A percentile compares a stretch with the other conserved stretches of the same genome.
These are phyloP conservation scores for Lagenaria siceraria DNA, from an alignment of 306 rosid genomes.

Conservation along the genomic window DNA sequence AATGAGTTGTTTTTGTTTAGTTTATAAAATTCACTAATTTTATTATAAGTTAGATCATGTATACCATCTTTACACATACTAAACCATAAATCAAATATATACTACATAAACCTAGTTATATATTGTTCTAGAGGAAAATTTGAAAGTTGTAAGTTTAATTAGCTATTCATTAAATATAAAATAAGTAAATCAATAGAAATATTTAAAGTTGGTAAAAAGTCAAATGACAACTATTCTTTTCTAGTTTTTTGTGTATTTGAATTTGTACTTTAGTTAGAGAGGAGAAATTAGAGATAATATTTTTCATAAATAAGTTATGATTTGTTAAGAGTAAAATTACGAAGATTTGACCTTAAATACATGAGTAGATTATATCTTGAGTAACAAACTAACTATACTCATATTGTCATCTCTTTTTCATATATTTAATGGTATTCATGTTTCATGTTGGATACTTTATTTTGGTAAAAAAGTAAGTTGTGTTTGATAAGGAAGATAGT, in stretches of 20 bases:
- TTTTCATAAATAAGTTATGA: too few relatives aligned
- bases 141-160: not conserved
- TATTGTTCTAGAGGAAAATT: not conserved
- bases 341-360: too few relatives aligned
- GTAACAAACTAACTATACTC: too few relatives aligned
- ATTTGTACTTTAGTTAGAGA: too few relatives aligned
- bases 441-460: not conserved
- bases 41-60: not conserved
- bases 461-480: not conserved
- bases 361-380: too few relatives aligned
- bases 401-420: too few relatives aligned
- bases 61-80: not conserved
- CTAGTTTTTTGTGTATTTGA: too few relatives aligned
- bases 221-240: not conserved
- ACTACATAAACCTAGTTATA: too few relatives aligned
- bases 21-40: too few relatives aligned
- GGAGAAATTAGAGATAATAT: too few relatives aligned
- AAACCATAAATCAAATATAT: not conserved
- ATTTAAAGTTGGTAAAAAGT: not conserved
- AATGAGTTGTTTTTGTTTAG: not conserved
- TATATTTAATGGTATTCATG: too few relatives aligned
- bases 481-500: not conserved
- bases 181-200: not conserved
- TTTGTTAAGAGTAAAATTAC: too few relatives aligned
- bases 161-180: not conserved